Evolutionary conservation across 169 alveolate species (phyloP).

Genomic region (Babesia divergens): DNA sequence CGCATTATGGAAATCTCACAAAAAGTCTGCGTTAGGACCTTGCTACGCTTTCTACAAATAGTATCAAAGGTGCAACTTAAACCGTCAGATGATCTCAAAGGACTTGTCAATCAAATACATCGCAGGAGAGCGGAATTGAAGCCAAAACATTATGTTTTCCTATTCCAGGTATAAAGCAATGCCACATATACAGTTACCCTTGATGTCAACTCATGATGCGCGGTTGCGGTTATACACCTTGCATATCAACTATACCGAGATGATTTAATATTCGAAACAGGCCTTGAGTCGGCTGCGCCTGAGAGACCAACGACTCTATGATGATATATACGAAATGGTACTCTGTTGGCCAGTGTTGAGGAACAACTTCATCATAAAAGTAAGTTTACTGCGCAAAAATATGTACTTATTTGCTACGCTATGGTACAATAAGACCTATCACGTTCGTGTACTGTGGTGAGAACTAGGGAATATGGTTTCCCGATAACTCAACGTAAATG

Average conservation of each 20-base stretch:
- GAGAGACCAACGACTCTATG: constrained; percentile 66
- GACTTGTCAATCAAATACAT: constrained; percentile 64
- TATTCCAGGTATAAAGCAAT: constrained; percentile 74
- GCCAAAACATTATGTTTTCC: constrained; percentile 76
- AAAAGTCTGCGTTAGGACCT: constrained; percentile 61
- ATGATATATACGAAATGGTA: constrained; percentile 72
- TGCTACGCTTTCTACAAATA: constrained; percentile 71
- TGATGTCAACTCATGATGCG: no score
- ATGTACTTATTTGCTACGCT: no score
- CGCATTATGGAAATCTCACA: constrained; percentile 48
- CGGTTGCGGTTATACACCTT: no score
- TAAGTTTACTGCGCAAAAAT: background rate
- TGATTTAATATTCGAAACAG: no score
- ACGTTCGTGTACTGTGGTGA: no score
- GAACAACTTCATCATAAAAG: constrained; percentile 71
- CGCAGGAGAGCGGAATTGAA: constrained; percentile 69
- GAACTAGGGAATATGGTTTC: background rate
- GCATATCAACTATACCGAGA: no score
- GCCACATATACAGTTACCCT: no score
- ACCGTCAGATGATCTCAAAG: constrained; percentile 8
- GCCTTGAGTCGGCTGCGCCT: constrained; percentile 64
- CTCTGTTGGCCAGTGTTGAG: constrained; percentile 77
- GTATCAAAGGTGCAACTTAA: constrained; percentile 46
- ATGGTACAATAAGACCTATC: no score
- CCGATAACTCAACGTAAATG: background rate